These are phyloP conservation scores for Letharia columbiana DNA, from an alignment of 495 filamentous ascomycete species.

Conservation along the genomic window DNA sequence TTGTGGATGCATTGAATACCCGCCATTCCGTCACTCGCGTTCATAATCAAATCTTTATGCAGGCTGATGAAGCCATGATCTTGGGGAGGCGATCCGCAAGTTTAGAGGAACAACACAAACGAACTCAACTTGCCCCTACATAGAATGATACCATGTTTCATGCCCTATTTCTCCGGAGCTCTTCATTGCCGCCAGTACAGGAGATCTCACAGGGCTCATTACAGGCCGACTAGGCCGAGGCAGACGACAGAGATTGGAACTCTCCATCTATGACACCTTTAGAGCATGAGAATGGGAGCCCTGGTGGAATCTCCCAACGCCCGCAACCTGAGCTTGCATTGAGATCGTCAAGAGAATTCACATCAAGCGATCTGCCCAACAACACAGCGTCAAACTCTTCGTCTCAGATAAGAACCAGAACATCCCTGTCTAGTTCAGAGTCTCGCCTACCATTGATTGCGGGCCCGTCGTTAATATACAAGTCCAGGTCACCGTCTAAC, in stretches of 20 bases:
- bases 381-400: neutral
- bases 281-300: slow-evolving; percentile 8
- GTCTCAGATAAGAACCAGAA: neutral
- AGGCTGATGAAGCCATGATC: neutral
- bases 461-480: neutral
- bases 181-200: neutral
- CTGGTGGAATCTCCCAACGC: slow-evolving; percentile 7
- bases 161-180: neutral
- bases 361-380: slow-evolving; percentile 7
- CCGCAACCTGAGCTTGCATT: slow-evolving; percentile 6
- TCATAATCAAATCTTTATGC: neutral
- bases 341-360: slow-evolving; percentile 12
- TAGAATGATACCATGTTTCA: slow-evolving; percentile 11
- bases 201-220: neutral
- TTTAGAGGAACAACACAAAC: neutral
- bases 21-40: neutral
- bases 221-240: neutral
- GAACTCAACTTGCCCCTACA: neutral
- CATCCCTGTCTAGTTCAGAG: slow-evolving; percentile 9
- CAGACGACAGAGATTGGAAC: neutral
- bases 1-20: neutral
- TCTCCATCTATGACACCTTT: slow-evolving; percentile 11
- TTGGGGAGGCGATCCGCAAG: neutral
- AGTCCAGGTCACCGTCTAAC: slow-evolving; percentile 11
- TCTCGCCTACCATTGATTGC: slow-evolving; percentile 7